Base-by-base conservation (phyloP, 1,284 basidiomycete species). In the Heliocybe sulcata region DNA sequence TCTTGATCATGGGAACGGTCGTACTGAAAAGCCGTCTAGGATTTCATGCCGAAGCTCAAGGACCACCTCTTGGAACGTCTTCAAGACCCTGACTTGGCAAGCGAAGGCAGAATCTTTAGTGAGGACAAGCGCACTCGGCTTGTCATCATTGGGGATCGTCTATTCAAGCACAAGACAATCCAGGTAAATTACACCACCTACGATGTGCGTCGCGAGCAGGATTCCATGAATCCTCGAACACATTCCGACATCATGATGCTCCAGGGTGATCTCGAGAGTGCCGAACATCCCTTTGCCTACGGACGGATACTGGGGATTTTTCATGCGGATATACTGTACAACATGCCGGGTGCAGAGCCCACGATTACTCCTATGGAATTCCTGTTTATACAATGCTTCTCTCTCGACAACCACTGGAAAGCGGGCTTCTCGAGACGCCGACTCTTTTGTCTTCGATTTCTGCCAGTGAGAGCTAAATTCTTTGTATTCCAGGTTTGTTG, bases 181-280 rank as follows among this genome's bases (percentile, higher is more conserved):
- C 58, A 55, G 0, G 35, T 71, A 50, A 66, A 70, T 55, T 69
- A 67, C 52, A 71, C 68, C 1, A 62, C 65, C 0, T 72, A 72
- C 48, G 65, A 72, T 54, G 54, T 71, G 14, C 63, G 56, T 8
- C 64, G 65, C 1, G 64, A 58, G 9, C 64, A 71, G 56, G 74
- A 76, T 56, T 57, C 60, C 3, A 60, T 77, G 31, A 71, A 73
- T 55, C 66, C 69, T 0, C 47, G 45, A 1, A 61, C 61, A 0
- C 60, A 63, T 22, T 57, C 65, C 25, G 62, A 68, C 29, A 55
- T 73, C 35, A 68, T 75, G 61, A 54, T 70, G 3, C 57, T 63
- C 10, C 16, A 16, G n/a, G 6, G 3, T n/a, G 38, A 42, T 42
- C 51, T 64, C 1, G 57, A 57, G 2, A 56, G 56, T 22, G 56